Evolutionary conservation across 352 stramenopile species (phyloP).

Genomic region (Phytopythium delawarense): DNA sequence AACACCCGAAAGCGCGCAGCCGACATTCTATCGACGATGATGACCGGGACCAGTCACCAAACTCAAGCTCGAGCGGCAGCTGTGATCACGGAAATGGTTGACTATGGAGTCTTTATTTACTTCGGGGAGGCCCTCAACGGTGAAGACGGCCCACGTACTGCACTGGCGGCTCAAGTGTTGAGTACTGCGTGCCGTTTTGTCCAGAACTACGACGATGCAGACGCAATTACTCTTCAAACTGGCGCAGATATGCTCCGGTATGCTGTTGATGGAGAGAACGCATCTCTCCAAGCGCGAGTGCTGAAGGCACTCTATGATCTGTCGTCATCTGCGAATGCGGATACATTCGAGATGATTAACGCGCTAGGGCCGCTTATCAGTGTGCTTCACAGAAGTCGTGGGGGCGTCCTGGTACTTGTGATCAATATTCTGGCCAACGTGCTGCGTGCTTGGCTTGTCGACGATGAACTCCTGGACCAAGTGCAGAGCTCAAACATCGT

Average conservation of each 20-base stretch:
- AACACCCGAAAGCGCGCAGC: not conserved
- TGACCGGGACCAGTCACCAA: not conserved
- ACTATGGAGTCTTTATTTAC: not conserved
- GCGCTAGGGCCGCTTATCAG: not conserved
- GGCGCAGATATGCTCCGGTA: not conserved
- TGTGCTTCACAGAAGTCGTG: not conserved
- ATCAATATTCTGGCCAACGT: not conserved
- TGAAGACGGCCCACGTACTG: not conserved
- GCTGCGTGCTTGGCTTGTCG: not conserved
- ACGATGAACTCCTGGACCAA: not conserved
- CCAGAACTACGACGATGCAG: not conserved
- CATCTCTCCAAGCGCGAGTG: not conserved
- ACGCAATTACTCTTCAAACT: not conserved
- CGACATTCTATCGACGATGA: not conserved
- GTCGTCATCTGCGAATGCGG: not conserved
- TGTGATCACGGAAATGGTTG: not conserved
- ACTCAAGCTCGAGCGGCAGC: not conserved
- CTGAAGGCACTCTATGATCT: not conserved
- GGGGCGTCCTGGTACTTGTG: not conserved
- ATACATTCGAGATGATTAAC: not conserved
- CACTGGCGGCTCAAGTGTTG: not conserved
- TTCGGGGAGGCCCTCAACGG: not conserved
- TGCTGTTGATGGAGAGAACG: not conserved
- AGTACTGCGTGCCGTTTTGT: not conserved
- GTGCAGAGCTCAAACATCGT: not conserved